Conservation (phyloP, 73 alveolate genomes). For the Paramecium pentaurelia region DNA sequence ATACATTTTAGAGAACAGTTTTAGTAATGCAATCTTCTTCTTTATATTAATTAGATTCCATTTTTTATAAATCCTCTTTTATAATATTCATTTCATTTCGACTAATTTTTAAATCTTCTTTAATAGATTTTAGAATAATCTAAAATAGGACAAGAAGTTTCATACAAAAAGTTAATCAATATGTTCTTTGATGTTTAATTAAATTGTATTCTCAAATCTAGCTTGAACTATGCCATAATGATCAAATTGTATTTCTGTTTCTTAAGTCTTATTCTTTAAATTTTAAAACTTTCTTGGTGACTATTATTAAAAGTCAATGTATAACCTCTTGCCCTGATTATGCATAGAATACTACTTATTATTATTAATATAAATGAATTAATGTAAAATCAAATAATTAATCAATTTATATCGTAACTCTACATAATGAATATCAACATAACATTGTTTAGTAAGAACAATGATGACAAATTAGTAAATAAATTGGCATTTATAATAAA, state of each 20-base stretch:
- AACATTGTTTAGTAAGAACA: background rate
- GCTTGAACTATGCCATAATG: background rate
- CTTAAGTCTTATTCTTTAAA: background rate
- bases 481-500: background rate
- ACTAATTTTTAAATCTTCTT: background rate
- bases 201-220: background rate
- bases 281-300: background rate
- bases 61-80: background rate
- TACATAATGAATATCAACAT: background rate
- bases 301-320: background rate
- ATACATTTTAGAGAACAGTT: background rate
- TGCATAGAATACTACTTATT: background rate
- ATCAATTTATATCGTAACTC: background rate
- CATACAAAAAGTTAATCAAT: background rate
- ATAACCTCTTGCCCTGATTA: background rate
- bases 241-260: background rate
- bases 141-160: background rate
- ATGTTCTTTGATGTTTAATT: background rate
- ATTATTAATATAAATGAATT: background rate
- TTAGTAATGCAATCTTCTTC: slow-evolving; percentile 7
- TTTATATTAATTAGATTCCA: background rate
- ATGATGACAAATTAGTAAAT: background rate
- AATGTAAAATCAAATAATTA: background rate
- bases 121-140: background rate
- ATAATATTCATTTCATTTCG: background rate